Evolutionary conservation across 2,329 filamentous ascomycete genomes (phyloP).

Genomic region (Penicillium janthinellum): DNA sequence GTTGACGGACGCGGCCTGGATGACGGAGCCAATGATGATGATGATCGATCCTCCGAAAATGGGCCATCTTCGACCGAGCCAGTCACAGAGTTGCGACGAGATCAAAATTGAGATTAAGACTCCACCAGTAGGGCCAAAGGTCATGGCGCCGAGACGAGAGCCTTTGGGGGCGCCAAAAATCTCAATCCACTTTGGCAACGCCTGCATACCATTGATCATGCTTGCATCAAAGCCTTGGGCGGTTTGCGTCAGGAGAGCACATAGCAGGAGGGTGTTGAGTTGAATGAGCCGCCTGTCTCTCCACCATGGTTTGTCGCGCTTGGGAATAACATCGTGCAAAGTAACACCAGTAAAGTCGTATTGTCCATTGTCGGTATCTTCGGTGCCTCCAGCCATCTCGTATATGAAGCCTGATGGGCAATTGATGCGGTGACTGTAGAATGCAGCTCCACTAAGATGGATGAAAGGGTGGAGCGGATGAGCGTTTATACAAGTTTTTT

Average conservation of each 20-base stretch:
- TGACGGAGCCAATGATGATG: slow-evolving; percentile 27
- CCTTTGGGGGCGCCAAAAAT: slow-evolving; percentile 26
- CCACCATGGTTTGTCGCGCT: slow-evolving; percentile 12
- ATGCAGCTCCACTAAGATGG: not conserved
- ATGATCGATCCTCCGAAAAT: slow-evolving; percentile 48
- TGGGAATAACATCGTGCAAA: slow-evolving; percentile 13
- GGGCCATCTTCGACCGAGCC: slow-evolving; percentile 20
- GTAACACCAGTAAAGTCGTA: slow-evolving; percentile 7
- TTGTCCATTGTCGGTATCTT: not conserved
- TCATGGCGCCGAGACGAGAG: slow-evolving; percentile 12
- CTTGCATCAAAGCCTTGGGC: slow-evolving; percentile 50
- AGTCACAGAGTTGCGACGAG: slow-evolving; percentile 23
- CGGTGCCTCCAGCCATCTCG: not conserved
- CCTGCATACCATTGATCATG: slow-evolving; percentile 54
- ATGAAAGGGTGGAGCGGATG: not conserved
- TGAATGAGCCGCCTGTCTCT: slow-evolving; percentile 12
- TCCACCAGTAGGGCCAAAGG: slow-evolving; percentile 10
- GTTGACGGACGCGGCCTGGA: slow-evolving; percentile 26
- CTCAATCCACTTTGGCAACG: slow-evolving; percentile 46
- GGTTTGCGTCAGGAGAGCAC: slow-evolving; percentile 37
- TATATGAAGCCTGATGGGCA: not conserved
- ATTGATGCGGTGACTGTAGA: not conserved
- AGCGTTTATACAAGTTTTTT: not conserved
- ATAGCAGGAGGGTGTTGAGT: slow-evolving; percentile 24
- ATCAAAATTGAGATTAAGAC: slow-evolving; percentile 23